Percentiles rank a stretch among this genome's conserved stretches.
Conservation (phyloP, 2,329 filamentous ascomycete species). For the Fusarium dimerum region DNA sequence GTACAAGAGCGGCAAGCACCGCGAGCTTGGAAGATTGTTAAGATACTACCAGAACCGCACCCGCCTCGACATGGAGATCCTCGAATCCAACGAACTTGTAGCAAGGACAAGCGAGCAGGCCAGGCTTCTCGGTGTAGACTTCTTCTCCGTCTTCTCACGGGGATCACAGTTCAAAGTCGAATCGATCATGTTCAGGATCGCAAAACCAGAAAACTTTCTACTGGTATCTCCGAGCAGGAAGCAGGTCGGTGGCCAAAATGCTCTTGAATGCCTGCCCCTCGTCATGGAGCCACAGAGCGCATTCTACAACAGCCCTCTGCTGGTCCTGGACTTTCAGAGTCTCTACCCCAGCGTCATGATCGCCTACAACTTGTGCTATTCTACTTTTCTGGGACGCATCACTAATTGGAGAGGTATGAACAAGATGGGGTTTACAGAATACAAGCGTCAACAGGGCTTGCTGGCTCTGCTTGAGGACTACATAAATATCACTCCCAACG, state of each 20-base stretch:
- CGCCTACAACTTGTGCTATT: conserved; percentile 98
- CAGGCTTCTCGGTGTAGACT: conserved; percentile 88
- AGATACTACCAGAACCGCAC: conserved; percentile 77
- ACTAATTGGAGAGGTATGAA: conserved; percentile 85
- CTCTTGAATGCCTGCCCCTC: conserved; percentile 87
- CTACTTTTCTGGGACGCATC: conserved; percentile 87
- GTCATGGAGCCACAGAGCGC: conserved; percentile 97
- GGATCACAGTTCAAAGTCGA: conserved; percentile 99
- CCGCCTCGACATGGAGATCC: conserved; percentile 82
- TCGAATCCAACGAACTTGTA: conserved; percentile 87
- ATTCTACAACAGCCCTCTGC: conserved; percentile 85
- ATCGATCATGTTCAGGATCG: conserved; percentile 97
- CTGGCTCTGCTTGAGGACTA: conserved; percentile 78
- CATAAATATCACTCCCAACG: conserved; percentile 92
- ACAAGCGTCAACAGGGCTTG: conserved; percentile 73
- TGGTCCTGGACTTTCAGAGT: conserved; percentile 95
- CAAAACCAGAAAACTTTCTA: conserved; percentile 93
- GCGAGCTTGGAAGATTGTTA: conserved; percentile 73
- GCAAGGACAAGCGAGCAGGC: conserved; percentile 92
- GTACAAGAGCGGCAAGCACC: conserved; percentile 70
- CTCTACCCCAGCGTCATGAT: conserved; percentile 98
- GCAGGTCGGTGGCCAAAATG: conserved; percentile 92
- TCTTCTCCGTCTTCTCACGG: conserved; percentile 92
- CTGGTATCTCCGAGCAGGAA: conserved; percentile 86
- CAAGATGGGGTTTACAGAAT: conserved; percentile 94